These are phyloP conservation scores for Moesziomyces globuligerus DNA, from an alignment of 1,284 basidiomycete genomes.

Conservation along the genomic window DNA sequence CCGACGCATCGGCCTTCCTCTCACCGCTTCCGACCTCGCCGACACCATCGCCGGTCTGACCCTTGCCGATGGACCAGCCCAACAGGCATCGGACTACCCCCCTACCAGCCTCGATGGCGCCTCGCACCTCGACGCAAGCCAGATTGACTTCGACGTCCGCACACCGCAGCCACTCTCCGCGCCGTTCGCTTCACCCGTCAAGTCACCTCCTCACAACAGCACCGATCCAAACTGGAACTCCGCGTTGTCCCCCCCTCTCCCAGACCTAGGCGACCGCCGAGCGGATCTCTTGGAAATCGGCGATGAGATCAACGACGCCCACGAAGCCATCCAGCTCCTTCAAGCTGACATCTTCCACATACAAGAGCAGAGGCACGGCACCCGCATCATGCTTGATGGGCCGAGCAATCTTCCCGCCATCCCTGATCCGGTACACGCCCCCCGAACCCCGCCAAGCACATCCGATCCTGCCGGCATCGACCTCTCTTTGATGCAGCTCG, in stretches of 20 bases:
- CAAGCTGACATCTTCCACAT: slow-evolving; percentile 51
- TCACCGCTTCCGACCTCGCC: slow-evolving; percentile 43
- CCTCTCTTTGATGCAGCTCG: slow-evolving; percentile 79
- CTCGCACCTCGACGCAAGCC: not conserved
- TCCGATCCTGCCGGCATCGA: slow-evolving; percentile 74
- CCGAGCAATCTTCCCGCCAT: not conserved
- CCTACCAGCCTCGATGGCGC: not conserved
- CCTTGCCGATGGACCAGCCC: slow-evolving; percentile 14
- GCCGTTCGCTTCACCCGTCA: slow-evolving; percentile 5
- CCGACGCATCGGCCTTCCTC: slow-evolving; percentile 6
- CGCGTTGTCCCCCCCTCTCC: not conserved
- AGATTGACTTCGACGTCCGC: slow-evolving; percentile 3
- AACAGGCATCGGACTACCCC: not conserved
- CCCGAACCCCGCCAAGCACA: slow-evolving; percentile 3
- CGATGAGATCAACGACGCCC: slow-evolving; percentile 38
- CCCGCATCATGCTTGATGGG: not conserved
- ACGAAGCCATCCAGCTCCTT: slow-evolving; percentile 34
- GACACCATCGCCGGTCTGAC: slow-evolving; percentile 40
- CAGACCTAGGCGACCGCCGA: slow-evolving; percentile 10
- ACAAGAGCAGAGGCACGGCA: slow-evolving; percentile 50
- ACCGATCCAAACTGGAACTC: not conserved
- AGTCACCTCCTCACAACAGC: not conserved
- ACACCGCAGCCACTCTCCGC: slow-evolving; percentile 15
- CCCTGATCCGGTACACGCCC: not conserved
- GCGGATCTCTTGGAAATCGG: slow-evolving; percentile 27